Evolutionary conservation across 305 asterid species (phyloP).

Genomic region (Solanum hybrid): DNA sequence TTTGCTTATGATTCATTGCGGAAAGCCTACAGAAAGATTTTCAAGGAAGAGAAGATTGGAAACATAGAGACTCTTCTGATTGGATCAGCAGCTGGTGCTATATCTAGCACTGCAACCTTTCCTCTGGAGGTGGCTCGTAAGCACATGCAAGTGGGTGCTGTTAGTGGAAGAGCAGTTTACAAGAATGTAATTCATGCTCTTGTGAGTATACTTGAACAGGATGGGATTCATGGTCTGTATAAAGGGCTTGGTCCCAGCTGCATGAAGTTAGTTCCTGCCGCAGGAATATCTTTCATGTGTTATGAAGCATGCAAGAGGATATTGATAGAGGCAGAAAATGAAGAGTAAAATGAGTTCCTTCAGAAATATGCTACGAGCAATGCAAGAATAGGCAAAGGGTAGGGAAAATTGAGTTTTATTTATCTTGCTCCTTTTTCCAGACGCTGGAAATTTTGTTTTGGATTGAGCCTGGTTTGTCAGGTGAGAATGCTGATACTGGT

Average conservation of each 20-base stretch:
- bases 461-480: slow-evolving; percentile 4
- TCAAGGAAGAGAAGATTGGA: slow-evolving; percentile 67
- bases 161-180: slow-evolving; percentile 80
- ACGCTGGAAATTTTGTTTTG: neutral
- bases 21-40: slow-evolving; percentile 48
- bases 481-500: neutral
- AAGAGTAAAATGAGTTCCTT: slow-evolving; percentile 18
- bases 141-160: slow-evolving; percentile 94
- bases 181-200: slow-evolving; percentile 78
- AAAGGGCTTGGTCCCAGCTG: slow-evolving; percentile 97
- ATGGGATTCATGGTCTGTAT: slow-evolving; percentile 72
- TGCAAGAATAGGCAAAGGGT: neutral
- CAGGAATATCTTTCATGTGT: slow-evolving; percentile 97
- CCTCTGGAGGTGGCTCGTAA: slow-evolving; percentile 97
- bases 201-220: slow-evolving; percentile 64
- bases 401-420: neutral
- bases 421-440: neutral
- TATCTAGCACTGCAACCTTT: slow-evolving; percentile 90
- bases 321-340: slow-evolving; percentile 71
- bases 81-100: slow-evolving; percentile 88
- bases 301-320: slow-evolving; percentile 91
- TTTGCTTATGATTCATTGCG: slow-evolving; percentile 76
- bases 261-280: slow-evolving; percentile 89
- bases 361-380: neutral
- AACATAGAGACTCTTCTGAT: slow-evolving; percentile 81